These are phyloP conservation scores for Globisporangium polare DNA, from an alignment of 352 stramenopile genomes.

Conservation along the genomic window DNA sequence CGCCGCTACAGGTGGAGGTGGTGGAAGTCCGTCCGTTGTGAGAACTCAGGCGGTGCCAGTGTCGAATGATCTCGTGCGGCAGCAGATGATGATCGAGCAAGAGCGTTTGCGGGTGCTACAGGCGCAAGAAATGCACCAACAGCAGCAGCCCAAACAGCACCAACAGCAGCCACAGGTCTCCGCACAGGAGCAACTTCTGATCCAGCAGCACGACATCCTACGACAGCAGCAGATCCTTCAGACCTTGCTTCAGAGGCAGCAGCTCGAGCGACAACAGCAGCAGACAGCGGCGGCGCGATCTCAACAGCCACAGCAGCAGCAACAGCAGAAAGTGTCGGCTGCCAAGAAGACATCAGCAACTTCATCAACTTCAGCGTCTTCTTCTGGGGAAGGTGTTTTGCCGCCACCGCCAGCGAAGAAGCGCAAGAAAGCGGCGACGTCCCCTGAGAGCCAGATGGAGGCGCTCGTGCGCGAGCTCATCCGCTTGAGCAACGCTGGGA, in stretches of 20 bases:
- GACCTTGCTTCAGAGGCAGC: conserved; percentile 33
- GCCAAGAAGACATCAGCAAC: conserved; percentile 7
- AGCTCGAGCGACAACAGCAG: conserved; percentile 18
- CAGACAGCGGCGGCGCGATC: conserved; percentile 3
- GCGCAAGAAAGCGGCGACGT: conserved; percentile 33
- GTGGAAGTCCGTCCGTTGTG: conserved; percentile 4
- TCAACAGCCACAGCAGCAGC: conserved; percentile 20
- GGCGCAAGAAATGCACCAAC: conserved; percentile 30
- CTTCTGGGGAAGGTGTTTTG: background rate
- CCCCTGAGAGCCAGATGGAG: conserved; percentile 57
- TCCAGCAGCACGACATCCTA: conserved; percentile 47
- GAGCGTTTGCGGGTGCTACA: conserved; percentile 34
- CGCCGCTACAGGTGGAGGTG: conserved; percentile 11
- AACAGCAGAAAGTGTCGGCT: conserved; percentile 8
- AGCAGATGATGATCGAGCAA: conserved; percentile 44
- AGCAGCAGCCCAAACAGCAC: conserved; percentile 24
- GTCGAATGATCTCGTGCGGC: conserved; percentile 34
- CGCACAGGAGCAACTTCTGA: conserved; percentile 29
- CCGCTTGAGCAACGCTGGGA: conserved; percentile 41
- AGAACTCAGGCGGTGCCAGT: conserved; percentile 7
- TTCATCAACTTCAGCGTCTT: background rate
- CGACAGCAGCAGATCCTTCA: conserved; percentile 42
- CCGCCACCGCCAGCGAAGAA: conserved; percentile 24
- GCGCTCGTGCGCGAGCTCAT: conserved; percentile 47
- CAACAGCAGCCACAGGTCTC: conserved; percentile 14